These are phyloP conservation scores for Suillus paluster DNA, from an alignment of 768 basidiomycete genomes.

Conservation along the genomic window DNA sequence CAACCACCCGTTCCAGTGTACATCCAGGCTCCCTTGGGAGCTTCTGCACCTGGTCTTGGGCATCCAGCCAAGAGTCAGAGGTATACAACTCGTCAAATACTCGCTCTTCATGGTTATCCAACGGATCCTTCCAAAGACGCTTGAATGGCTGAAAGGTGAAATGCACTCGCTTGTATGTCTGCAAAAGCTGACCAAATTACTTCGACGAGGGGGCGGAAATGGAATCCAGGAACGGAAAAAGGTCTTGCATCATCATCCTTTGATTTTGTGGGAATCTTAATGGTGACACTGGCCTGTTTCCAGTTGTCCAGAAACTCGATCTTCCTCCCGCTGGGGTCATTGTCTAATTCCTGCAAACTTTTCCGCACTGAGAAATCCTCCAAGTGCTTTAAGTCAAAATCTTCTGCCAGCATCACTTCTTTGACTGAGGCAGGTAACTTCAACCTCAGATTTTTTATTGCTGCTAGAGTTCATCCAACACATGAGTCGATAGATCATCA, in stretches of 20 bases:
- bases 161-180: no score
- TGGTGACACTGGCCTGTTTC: slow-evolving; percentile 15
- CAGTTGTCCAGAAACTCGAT: neutral
- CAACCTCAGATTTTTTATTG: slow-evolving; percentile 1
- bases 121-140: no score
- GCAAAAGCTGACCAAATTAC: slow-evolving; percentile 11
- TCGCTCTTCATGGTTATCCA: no score
- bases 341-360: neutral
- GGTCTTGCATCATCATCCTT: neutral
- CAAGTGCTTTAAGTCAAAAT: slow-evolving; percentile 12
- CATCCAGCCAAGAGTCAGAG: no score
- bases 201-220: slow-evolving; percentile 17
- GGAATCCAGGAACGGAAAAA: slow-evolving; percentile 17
- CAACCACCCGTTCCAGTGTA: no score
- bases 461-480: slow-evolving; percentile 25
- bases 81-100: no score
- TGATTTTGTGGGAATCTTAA: neutral
- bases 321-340: neutral
- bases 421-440: slow-evolving; percentile 6
- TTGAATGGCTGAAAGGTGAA: no score
- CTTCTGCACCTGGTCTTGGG: no score
- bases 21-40: no score
- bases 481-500: slow-evolving; percentile 21
- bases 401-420: slow-evolving; percentile 10
- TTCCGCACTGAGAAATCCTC: neutral